Base-by-base conservation (phyloP, 305 asterid species). In the Fraxinus baroniana region DNA sequence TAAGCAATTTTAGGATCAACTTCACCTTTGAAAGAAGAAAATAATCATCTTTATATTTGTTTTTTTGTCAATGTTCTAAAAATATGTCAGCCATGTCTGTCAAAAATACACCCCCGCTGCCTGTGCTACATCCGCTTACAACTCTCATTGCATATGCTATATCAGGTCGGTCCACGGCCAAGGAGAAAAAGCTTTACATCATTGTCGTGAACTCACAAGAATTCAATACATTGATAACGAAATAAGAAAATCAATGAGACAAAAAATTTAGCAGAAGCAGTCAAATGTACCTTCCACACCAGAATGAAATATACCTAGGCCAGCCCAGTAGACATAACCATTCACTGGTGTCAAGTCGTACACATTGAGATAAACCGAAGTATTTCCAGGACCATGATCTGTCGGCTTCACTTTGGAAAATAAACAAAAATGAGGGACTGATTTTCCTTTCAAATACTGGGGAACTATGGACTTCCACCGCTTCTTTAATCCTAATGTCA, bases 311-410 rank as follows among this genome's bases (percentile, higher is more conserved):
- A 91, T 88, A 35, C 97, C 95, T 32, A 92, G 85, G 82, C 97
- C 97, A 79, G 94, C 95, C 97, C 97, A 93, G 73, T 93, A 91
- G 80, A 90, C 86, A 79, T 91, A 93, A 81, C 91, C 92, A 77
- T 93, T 93, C 83, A 89, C 83, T 12, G 95, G 95, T 37, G 95
- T 93, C 87, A 91, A 89, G 81, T 93, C 97, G 36, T 93, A 93
- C 78, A 93, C 95, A 79, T 93, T 93, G 89, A 93, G 97, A 84
- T 88, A 91, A 81, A 97, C 98, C 1, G 97, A 95, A 6, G 97
- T 83, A 78, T 84, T 88, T 84, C 90, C 92, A 46, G 92, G 91
- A 76, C 86, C 90, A 79, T 89, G 88, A 80, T 88, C 85, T 82
- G 93, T 92, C 6, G 97, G 88, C 86, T 91, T 92, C 70, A 90